phyloP scores from a whole-genome alignment of 106 monocot genomes.

The Dendrobium catenatum region DNA sequence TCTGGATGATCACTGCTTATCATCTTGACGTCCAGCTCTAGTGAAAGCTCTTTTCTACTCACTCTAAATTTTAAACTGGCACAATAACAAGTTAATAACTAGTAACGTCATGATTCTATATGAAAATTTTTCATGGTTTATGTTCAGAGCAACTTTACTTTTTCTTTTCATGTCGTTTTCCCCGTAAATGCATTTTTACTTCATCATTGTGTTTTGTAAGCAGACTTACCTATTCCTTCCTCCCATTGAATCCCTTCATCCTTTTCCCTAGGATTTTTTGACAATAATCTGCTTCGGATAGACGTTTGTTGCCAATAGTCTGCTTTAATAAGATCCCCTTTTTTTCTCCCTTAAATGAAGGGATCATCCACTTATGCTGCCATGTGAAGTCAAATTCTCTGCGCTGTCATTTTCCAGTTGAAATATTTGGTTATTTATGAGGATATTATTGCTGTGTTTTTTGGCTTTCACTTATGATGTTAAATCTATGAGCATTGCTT shows the following conservation, averaged over 20 bases:
- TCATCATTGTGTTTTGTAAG: not conserved
- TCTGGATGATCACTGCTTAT: not conserved
- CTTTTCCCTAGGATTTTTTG: not conserved
- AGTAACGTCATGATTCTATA: not conserved
- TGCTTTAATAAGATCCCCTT: not conserved
- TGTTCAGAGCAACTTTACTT: not conserved
- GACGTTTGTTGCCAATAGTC: not conserved
- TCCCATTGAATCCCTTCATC: not conserved
- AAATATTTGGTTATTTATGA: constrained; percentile 1
- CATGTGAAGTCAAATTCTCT: not conserved
- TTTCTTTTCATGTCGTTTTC: not conserved
- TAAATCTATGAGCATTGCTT: not conserved
- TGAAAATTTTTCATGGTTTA: not conserved
- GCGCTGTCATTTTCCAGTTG: not conserved
- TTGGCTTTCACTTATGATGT: not conserved
- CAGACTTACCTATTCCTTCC: not conserved
- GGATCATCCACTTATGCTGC: not conserved
- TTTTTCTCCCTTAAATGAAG: not conserved
- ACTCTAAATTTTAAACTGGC: not conserved
- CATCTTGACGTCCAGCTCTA: not conserved
- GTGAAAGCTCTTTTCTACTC: not conserved
- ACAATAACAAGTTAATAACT: not conserved
- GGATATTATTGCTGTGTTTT: not conserved
- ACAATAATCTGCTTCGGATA: not conserved
- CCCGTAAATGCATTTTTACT: too few species aligned